Conservation (phyloP, 805 yeast species). For the Candida awuae region DNA sequence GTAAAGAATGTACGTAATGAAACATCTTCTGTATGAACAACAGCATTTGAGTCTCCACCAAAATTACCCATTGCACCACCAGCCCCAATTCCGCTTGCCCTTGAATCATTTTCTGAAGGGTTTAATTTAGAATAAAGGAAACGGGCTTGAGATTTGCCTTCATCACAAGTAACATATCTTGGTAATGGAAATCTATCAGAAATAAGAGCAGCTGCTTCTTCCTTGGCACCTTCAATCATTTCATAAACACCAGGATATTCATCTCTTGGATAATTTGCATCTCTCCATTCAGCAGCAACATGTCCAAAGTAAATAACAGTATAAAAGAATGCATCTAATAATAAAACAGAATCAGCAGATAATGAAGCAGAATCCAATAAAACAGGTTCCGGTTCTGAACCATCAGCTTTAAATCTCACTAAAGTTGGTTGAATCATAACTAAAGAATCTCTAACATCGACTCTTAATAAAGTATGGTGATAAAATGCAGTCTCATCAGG, state of each 20-base stretch:
- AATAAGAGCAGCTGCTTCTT: conserved; percentile 86
- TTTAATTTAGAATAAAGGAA: conserved; percentile 90
- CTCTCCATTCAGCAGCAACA: conserved; percentile 93
- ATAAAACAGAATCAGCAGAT: conserved; percentile 76
- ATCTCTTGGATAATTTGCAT: conserved; percentile 86
- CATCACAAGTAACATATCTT: conserved; percentile 93
- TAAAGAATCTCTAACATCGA: conserved; percentile 85
- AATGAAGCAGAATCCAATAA: conserved; percentile 88
- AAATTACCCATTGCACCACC: conserved; percentile 43
- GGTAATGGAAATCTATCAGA: conserved; percentile 96
- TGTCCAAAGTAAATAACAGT: conserved; percentile 93
- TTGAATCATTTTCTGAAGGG: conserved; percentile 67
- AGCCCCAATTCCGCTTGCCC: conserved; percentile 23
- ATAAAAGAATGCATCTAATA: conserved; percentile 94
- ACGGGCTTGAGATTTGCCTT: conserved; percentile 98
- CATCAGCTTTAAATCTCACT: conserved; percentile 74
- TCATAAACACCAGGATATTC: conserved; percentile 85
- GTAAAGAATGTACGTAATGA: conserved; percentile 91
- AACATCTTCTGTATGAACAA: conserved; percentile 94
- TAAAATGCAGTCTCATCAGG: conserved; percentile 98
- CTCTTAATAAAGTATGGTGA: conserved; percentile 84
- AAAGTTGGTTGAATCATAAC: conserved; percentile 98
- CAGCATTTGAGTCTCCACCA: conserved; percentile 44
- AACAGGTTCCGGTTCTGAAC: conserved; percentile 81
- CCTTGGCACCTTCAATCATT: conserved; percentile 79